These are phyloP conservation scores for Malus fusca DNA, from an alignment of 306 rosid genomes.

Conservation along the genomic window DNA sequence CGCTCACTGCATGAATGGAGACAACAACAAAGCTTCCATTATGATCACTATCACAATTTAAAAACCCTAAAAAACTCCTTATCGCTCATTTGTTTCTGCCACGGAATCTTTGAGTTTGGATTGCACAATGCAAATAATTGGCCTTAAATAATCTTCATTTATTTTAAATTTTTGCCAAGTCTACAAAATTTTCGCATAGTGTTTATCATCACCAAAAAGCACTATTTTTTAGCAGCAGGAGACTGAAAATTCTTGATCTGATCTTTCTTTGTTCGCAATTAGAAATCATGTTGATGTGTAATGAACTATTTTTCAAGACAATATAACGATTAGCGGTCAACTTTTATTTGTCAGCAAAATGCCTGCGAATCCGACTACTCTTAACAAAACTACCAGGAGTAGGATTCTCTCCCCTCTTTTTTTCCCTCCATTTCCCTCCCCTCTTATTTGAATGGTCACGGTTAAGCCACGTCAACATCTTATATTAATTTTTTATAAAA, in stretches of 20 bases:
- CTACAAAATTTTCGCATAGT: neutral
- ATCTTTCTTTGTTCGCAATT: neutral
- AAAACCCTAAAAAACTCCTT: neutral
- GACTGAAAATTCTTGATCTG: neutral
- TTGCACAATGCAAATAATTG: neutral
- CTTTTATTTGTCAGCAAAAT: neutral
- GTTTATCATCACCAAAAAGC: neutral
- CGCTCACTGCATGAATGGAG: neutral
- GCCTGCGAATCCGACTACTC: neutral
- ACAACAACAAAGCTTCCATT: neutral
- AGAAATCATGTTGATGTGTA: neutral
- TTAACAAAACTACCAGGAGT: too few relatives aligned
- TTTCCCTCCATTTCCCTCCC: too few relatives aligned
- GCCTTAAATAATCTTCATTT: neutral
- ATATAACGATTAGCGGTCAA: neutral
- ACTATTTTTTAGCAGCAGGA: neutral
- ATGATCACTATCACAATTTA: neutral
- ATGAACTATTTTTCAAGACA: neutral
- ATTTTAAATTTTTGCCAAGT: neutral
- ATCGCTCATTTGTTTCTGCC: neutral
- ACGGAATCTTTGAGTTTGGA: neutral
- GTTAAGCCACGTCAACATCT: too few relatives aligned
- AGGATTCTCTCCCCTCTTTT: too few relatives aligned
- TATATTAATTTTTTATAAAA: too few relatives aligned
- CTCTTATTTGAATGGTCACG: too few relatives aligned